A percentile compares a stretch with the other conserved stretches of the same genome.
Conservation (phyloP, 2,329 filamentous ascomycete species). For the Venturia effusa region DNA sequence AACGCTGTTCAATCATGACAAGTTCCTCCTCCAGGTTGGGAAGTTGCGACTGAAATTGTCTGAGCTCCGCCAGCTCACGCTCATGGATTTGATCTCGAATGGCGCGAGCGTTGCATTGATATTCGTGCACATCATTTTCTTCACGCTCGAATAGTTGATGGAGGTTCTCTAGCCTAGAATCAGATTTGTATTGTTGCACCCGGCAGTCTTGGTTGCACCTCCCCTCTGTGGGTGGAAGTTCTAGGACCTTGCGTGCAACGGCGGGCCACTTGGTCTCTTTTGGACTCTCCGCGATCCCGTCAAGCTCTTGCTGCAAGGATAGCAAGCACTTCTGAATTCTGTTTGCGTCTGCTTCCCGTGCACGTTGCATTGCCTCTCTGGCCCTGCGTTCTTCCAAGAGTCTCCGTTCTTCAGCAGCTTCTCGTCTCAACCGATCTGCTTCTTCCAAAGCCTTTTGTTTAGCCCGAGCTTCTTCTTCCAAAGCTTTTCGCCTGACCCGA, state of each 20-base stretch:
- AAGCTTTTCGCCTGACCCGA: not conserved
- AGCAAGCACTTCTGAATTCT: too few relatives aligned
- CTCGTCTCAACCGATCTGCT: not conserved
- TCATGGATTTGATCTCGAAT: not conserved
- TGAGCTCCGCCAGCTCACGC: not conserved
- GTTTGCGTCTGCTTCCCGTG: not conserved
- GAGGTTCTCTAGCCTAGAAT: not conserved
- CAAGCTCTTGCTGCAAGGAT: too few relatives aligned
- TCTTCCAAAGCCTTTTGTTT: too few relatives aligned
- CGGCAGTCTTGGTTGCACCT: too few relatives aligned
- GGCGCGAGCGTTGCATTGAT: not conserved
- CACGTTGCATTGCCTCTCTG: not conserved
- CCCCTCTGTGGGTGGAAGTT: too few relatives aligned
- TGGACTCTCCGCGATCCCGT: too few relatives aligned
- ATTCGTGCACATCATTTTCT: not conserved
- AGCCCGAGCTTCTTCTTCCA: too few relatives aligned
- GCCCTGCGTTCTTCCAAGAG: not conserved
- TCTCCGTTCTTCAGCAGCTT: not conserved
- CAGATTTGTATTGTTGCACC: not conserved
- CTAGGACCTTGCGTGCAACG: too few relatives aligned
- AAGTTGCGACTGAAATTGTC: not conserved
- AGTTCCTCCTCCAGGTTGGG: not conserved
- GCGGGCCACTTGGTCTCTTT: too few relatives aligned
- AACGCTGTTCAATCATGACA: not conserved
- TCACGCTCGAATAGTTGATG: not conserved